Percentiles rank a stretch among this genome's conserved stretches.
Evolutionary conservation across 2,329 filamentous ascomycete species (phyloP).

Genomic region (Ophiostoma montium): DNA sequence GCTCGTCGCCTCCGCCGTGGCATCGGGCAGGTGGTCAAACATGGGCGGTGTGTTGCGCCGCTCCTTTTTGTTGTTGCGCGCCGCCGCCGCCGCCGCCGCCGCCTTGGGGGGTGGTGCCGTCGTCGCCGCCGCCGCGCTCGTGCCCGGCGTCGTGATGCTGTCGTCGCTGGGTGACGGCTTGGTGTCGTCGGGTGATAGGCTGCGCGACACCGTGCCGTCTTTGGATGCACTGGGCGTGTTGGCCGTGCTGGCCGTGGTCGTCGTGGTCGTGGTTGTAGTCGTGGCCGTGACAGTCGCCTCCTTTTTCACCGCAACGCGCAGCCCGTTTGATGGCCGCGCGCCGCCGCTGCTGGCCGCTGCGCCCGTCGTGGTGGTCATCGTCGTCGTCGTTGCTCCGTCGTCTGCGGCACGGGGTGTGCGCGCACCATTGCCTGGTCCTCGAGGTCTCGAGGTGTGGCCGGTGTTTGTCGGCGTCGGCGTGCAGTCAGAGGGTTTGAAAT

Average conservation of each 20-base stretch:
- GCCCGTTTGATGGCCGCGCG: conserved; percentile 19
- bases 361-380: conserved; percentile 16
- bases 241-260: conserved; percentile 19
- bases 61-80: conserved; percentile 41
- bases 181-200: conserved; percentile 25
- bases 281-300: too few relatives aligned
- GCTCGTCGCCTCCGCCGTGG: conserved; percentile 58
- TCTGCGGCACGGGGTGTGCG: conserved; percentile 14
- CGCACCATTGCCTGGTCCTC: background rate
- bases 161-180: conserved; percentile 25
- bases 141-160: conserved; percentile 33
- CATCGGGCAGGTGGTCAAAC: conserved; percentile 63
- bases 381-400: conserved; percentile 25
- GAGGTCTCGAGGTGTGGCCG: background rate
- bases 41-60: conserved; percentile 24
- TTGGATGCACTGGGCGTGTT: conserved; percentile 28
- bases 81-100: conserved; percentile 33
- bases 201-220: conserved; percentile 25
- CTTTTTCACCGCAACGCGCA: conserved; percentile 22
- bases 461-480: background rate
- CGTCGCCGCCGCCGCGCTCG: conserved; percentile 37
- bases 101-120: too few relatives aligned
- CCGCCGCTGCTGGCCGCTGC: conserved; percentile 1
- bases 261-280: too few relatives aligned
- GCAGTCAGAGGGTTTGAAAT: background rate